Base-by-base conservation (phyloP, 2,329 filamentous ascomycete species). In the Penicillium sp. region DNA sequence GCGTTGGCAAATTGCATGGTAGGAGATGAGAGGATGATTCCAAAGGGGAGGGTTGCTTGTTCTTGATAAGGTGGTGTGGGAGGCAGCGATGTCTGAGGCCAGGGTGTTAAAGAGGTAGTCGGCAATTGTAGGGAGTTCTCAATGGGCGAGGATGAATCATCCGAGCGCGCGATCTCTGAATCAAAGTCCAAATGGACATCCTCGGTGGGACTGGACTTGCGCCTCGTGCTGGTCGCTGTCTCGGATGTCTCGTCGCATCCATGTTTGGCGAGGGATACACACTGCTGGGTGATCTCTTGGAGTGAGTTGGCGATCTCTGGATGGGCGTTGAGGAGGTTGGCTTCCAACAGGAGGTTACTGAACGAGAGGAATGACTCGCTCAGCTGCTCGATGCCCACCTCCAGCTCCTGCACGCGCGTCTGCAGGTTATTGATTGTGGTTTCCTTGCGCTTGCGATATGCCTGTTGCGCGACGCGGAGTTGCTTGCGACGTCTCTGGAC, bases 281-380 rank as follows among this genome's bases (percentile, higher is more conserved):
- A 57, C 50, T 55, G 49, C 15, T 48, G 48, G 4, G 51, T 57
- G 20, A 57, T 52, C 9, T 45, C 33, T 32, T 55, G 51, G 4
- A 57, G 36, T 13, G 54, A 51, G 9, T 43, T 43, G 18, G 54
- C 41, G 25, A 57, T 33, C 15, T 31, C 35, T 10, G 54, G 50
- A 28, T 52, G 39, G 35, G 36, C 34, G 9, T 42, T 19, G 4
- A 57, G 41, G 29, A 55, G 16, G 11, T 40, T 29, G 5, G 31
- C 47, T 33, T 53, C 48, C 14, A 57, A 32, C 13, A 57, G 51
- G 27, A 57, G 39, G 46, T 41, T 49, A 44, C 54, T 57, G 31
- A 57, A 56, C 3, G 54, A 53, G 15, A 57, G 45, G 34, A 57
- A 57, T 13, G 53, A 56, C 25, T 54, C 33, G 47, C 54, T 53